These are phyloP conservation scores for Cotoneaster glaucophyllus DNA, from an alignment of 306 rosid species.

Conservation along the genomic window DNA sequence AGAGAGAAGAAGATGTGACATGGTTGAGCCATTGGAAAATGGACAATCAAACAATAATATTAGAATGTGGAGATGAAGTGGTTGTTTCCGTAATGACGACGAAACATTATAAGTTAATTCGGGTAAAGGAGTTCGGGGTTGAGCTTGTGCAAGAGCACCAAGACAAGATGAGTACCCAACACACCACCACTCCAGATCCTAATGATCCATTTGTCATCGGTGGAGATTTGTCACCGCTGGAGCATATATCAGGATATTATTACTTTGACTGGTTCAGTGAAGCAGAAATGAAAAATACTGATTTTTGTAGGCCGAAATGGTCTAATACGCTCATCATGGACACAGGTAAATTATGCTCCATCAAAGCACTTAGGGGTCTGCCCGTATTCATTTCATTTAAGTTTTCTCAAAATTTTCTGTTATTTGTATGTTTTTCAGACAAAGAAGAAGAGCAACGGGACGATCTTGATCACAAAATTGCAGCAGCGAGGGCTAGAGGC, in stretches of 20 bases:
- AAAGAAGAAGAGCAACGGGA: not conserved
- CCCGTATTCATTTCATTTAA: not conserved
- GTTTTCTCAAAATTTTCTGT: not conserved
- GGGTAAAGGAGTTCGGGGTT: not conserved
- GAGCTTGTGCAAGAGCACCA: not conserved
- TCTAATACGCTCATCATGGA: no score
- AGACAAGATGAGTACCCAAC: no score
- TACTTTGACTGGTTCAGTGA: no score
- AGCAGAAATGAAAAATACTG: rapidly evolving
- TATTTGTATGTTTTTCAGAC: not conserved
- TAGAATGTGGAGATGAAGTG: not conserved
- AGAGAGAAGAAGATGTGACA: not conserved
- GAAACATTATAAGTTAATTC: rapidly evolving
- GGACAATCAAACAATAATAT: not conserved
- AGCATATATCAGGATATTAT: rapidly evolving
- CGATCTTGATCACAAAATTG: not conserved
- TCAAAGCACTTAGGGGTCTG: not conserved
- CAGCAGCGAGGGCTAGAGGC: not conserved
- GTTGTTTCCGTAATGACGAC: not conserved
- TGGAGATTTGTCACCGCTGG: no score
- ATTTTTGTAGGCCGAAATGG: no score
- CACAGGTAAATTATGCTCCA: not conserved
- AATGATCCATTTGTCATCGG: no score
- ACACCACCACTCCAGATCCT: no score
- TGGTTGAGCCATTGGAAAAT: not conserved